Evolutionary conservation across 2,329 filamentous ascomycete species (phyloP).

Genomic region (Trichophyton rubrum): DNA sequence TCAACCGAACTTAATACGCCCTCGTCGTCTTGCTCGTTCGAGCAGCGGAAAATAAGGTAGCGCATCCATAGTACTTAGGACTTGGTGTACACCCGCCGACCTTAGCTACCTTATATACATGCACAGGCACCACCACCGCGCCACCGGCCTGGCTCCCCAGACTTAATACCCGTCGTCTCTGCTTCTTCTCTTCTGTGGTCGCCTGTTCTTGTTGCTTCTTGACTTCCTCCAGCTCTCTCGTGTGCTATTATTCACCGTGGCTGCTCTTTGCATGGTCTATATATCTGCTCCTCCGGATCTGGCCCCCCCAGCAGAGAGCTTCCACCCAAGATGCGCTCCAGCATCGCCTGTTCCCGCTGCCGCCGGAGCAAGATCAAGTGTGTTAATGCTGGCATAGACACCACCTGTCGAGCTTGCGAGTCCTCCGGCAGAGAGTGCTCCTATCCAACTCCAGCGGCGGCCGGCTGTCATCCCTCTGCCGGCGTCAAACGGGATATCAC

Average conservation of each 20-base stretch:
- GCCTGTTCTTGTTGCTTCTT: background rate
- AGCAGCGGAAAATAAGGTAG: background rate
- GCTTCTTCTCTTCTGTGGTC: background rate
- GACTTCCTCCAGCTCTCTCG: too few relatives aligned
- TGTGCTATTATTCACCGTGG: background rate
- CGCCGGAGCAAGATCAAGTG: conserved; percentile 78
- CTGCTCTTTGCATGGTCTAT: background rate
- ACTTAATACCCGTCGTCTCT: background rate
- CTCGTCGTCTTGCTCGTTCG: background rate
- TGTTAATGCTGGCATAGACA: conserved; percentile 61
- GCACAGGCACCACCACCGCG: background rate
- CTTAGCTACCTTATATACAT: background rate
- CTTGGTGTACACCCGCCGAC: too few relatives aligned
- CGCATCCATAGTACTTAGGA: background rate
- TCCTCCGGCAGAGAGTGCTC: conserved; percentile 59
- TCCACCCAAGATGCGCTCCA: conserved; percentile 52
- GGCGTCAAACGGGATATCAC: conserved; percentile 25
- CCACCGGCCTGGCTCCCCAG: background rate
- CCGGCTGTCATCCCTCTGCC: conserved; percentile 19
- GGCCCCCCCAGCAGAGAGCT: background rate
- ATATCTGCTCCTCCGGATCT: background rate
- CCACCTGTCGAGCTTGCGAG: conserved; percentile 62
- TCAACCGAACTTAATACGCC: conserved; percentile 1
- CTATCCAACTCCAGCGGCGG: conserved; percentile 43
- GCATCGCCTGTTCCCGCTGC: conserved; percentile 65